Percentiles rank a stretch among this genome's conserved stretches.
phyloP scores from a whole-genome alignment of 179 eudicot species.

The Sideroxylon spinosum region DNA sequence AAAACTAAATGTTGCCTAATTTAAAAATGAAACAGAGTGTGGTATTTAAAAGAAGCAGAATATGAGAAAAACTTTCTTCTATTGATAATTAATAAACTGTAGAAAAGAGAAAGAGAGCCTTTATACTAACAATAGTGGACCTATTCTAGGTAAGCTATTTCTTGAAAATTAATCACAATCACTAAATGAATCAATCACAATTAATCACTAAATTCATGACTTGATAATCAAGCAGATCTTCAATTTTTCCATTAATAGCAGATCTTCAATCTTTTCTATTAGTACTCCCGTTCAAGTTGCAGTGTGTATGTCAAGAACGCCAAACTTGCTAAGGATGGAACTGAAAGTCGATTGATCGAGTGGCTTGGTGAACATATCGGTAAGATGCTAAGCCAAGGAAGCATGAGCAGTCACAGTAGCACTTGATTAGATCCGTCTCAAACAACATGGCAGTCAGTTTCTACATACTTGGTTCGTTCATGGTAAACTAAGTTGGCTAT shows the following conservation, averaged over 20 bases:
- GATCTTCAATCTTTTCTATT: neutral
- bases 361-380: conserved; percentile 4
- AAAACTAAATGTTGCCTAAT: too few relatives aligned
- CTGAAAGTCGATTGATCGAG: neutral
- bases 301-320: neutral
- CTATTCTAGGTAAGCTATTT: neutral
- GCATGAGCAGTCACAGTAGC: neutral
- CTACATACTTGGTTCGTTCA: neutral
- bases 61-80: neutral
- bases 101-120: neutral
- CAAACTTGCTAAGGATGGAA: conserved; percentile 8
- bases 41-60: too few relatives aligned
- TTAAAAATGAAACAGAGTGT: too few relatives aligned
- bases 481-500: neutral
- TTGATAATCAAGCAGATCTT: neutral
- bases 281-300: conserved; percentile 2
- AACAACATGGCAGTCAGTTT: neutral
- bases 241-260: neutral
- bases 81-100: neutral
- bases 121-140: neutral
- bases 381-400: neutral
- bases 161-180: neutral
- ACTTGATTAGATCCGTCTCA: neutral
- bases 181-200: neutral
- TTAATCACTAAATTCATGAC: neutral